Conservation (phyloP, 257 asterid genomes). For the Solanum neorickii region DNA sequence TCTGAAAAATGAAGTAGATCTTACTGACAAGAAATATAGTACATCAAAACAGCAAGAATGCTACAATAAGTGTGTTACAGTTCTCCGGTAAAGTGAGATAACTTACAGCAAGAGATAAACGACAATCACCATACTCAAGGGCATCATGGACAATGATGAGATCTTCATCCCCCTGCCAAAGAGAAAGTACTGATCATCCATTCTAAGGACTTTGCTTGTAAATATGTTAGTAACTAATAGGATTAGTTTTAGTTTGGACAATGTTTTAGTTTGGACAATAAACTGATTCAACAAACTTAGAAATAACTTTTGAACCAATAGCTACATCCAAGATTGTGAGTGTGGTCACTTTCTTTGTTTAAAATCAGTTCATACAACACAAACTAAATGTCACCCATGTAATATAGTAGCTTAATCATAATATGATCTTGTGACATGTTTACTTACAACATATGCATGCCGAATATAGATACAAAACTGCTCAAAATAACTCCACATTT, state of each 20-base stretch:
- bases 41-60: background rate
- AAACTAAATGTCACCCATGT: background rate
- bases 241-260: background rate
- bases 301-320: background rate
- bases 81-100: background rate
- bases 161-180: conserved; percentile 75
- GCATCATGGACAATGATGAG: conserved; percentile 83
- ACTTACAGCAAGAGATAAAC: conserved; percentile 84
- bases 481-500: background rate
- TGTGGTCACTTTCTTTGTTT: background rate
- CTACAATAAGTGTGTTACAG: background rate
- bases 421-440: background rate
- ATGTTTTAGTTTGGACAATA: background rate
- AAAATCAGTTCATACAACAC: background rate
- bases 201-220: background rate
- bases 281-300: background rate
- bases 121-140: conserved; percentile 93
- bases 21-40: background rate
- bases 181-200: conserved; percentile 5
- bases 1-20: conserved; percentile 26
- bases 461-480: background rate
- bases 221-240: background rate
- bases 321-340: background rate
- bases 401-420: background rate
- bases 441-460: background rate